These are phyloP conservation scores for Pseudogymnoascus sp. DNA, from an alignment of 2,329 filamentous ascomycete species.

Conservation along the genomic window DNA sequence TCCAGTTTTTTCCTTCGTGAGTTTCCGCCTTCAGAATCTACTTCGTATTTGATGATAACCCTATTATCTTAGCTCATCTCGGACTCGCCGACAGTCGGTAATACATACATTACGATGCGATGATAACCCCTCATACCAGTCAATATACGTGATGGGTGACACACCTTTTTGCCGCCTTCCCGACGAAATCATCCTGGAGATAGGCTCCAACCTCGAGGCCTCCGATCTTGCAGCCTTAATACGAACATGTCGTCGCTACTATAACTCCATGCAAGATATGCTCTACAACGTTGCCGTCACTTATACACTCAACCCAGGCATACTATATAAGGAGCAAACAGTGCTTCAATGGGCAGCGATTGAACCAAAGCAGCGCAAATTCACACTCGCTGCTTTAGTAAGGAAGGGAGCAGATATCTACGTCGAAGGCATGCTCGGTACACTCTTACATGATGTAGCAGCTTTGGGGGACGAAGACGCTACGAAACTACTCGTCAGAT, in stretches of 20 bases:
- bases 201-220: neutral
- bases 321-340: neutral
- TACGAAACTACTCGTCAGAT: neutral
- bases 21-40: constrained; percentile 11
- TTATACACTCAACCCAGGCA: neutral
- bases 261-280: neutral
- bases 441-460: neutral
- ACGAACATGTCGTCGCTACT: neutral
- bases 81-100: neutral
- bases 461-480: neutral
- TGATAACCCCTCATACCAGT: neutral
- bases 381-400: neutral
- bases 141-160: neutral
- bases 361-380: neutral
- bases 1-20: neutral
- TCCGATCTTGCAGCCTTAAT: neutral
- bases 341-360: neutral
- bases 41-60: constrained; percentile 10
- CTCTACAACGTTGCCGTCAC: neutral
- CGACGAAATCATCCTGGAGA: neutral
- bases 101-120: neutral
- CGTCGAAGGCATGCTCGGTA: neutral
- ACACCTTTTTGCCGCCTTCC: neutral
- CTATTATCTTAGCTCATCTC: constrained; percentile 3
- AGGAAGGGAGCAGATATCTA: neutral